Conservation (phyloP, 306 rosid species). For the Delonix regia region DNA sequence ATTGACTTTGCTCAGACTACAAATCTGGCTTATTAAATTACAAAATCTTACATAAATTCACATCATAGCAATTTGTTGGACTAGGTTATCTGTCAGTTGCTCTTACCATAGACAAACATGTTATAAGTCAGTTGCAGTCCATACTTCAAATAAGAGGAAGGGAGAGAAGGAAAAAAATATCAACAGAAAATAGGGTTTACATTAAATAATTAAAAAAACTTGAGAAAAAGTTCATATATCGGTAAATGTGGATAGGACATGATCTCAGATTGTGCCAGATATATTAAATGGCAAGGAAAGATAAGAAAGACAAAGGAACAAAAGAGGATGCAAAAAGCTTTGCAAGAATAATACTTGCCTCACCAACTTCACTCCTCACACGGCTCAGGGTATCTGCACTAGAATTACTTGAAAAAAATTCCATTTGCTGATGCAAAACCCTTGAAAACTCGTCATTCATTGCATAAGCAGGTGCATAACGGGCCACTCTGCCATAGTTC, state of each 20-base stretch:
- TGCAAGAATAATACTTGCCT: conserved; percentile 67
- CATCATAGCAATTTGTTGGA: neutral
- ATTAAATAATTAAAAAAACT: neutral
- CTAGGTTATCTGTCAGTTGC: neutral
- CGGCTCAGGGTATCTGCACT: conserved; percentile 89
- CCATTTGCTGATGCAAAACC: conserved; percentile 98
- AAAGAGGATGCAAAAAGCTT: conserved; percentile 13
- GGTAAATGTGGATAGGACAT: conserved; percentile 3
- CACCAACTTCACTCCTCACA: conserved; percentile 91
- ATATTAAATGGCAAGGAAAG: conserved; percentile 13
- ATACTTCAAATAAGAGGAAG: neutral
- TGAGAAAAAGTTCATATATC: conserved; percentile 17
- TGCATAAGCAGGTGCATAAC: conserved; percentile 90
- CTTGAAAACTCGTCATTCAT: conserved; percentile 99
- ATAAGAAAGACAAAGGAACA: conserved; percentile 29
- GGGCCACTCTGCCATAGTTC: conserved; percentile 88
- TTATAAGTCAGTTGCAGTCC: conserved; percentile 7
- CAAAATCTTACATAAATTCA: conserved; percentile 2
- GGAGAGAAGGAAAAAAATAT: conserved; percentile 5
- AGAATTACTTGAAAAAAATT: conserved; percentile 84
- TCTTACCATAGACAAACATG: neutral
- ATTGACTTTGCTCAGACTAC: conserved; percentile 19
- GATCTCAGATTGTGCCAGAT: conserved; percentile 17
- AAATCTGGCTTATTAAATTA: conserved; percentile 19
- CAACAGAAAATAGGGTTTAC: conserved; percentile 23